Evolutionary conservation across 2,329 filamentous ascomycete genomes (phyloP), one percentile per base, ranked within the genome.

Genomic region (Stachybotrys elegans): DNA sequence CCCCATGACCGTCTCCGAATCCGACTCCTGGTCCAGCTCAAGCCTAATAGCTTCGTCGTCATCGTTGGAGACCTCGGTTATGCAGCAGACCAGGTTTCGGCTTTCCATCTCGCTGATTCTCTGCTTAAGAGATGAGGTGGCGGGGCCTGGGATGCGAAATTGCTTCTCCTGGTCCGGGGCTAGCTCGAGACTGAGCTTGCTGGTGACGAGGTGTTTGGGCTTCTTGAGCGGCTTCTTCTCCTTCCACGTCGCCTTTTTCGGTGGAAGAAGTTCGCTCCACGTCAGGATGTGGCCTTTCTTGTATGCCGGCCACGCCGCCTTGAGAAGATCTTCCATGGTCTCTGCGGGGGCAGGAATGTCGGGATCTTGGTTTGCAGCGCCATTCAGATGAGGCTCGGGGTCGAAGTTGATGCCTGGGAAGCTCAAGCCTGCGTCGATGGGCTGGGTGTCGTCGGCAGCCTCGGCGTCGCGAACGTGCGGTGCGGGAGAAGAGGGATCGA

Each of bases 141-240:
- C 73, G 21, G 81, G 75, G 1, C 83, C 83, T 1, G 81, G 75
- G n/a, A 92, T 79, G 44, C 83, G 82, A 61, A 97, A 98, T 21
- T 78, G 74, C 54, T 90, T 89, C 62, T 95, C 88, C 52, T 95
- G 87, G 55, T 97, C 93, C 38, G 80, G 76, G 3, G 88, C 86
- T 25, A 97, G 71, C 48, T 98, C 93, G 13, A 98, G 74, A 48
- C 82, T 90, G 45, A 95, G 76, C 65, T 98, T 98, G 17, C 86
- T 91, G 0, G 90, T 89, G 5, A 90, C 78, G 4, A 97, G 75
- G 14, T 88, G 75, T 64, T 91, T 93, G 1, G 90, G 88, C 32
- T 83, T 83, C 64, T 90, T 95, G 2, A 75, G 52, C 0, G 91
- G 89, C 31, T 82, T 80, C 65, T 95, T 93, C 45, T 86, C 84